A percentile compares a stretch with the other conserved stretches of the same genome.
These are phyloP conservation scores for Aspergillus olivimuriae DNA, from an alignment of 495 filamentous ascomycete species.

Conservation along the genomic window DNA sequence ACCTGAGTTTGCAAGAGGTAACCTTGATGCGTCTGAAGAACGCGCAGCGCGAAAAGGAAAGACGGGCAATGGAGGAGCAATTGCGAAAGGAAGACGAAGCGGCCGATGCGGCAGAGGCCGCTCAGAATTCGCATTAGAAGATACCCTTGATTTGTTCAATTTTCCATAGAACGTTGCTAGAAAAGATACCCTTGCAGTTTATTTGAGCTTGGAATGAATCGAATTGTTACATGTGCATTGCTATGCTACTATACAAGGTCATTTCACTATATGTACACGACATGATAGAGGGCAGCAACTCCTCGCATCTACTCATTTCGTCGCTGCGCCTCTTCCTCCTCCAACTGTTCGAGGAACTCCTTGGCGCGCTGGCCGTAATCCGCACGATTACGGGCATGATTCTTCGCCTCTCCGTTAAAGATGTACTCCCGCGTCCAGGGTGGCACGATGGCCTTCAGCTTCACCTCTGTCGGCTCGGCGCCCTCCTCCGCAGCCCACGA, in stretches of 20 bases:
- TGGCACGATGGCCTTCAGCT: slow-evolving; percentile 83
- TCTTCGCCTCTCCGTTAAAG: slow-evolving; percentile 20
- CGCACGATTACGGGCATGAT: slow-evolving; percentile 15
- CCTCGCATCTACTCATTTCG: slow-evolving; percentile 19
- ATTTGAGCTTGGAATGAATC: not conserved
- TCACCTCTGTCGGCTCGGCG: slow-evolving; percentile 43
- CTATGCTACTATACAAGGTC: slow-evolving; percentile 12
- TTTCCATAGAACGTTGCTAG: slow-evolving; percentile 1
- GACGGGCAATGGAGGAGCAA: slow-evolving; percentile 48
- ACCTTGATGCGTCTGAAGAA: slow-evolving; percentile 57
- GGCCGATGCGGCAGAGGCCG: slow-evolving; percentile 39
- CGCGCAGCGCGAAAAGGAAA: slow-evolving; percentile 50
- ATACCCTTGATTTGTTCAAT: not conserved
- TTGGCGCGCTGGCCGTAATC: slow-evolving; percentile 27
- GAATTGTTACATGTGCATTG: too few relatives aligned
- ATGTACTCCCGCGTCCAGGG: slow-evolving; percentile 57
- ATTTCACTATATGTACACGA: slow-evolving; percentile 12
- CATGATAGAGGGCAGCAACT: too few relatives aligned
- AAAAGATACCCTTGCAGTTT: slow-evolving; percentile 20
- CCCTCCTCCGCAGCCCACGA: slow-evolving; percentile 37
- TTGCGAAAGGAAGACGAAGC: slow-evolving; percentile 45
- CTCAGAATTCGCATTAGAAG: too few relatives aligned
- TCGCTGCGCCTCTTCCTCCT: slow-evolving; percentile 32
- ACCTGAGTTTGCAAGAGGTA: slow-evolving; percentile 51
- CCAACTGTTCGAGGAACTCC: slow-evolving; percentile 35